Conservation (phyloP, 805 yeast genomes). For the Cyberlindnera mycetangii region DNA sequence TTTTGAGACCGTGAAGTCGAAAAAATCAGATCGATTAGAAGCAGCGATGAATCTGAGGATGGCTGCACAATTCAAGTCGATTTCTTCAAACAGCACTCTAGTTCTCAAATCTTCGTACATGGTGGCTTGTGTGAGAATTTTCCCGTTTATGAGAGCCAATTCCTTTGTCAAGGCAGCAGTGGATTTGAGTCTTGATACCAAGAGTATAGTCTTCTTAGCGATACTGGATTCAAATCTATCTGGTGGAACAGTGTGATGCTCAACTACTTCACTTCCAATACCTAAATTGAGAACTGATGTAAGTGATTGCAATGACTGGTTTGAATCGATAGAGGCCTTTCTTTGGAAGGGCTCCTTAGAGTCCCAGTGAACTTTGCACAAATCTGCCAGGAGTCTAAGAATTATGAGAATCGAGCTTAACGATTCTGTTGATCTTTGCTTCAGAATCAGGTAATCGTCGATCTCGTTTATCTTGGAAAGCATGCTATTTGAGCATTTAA, state of each 20-base stretch:
- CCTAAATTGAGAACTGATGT: conserved; percentile 29
- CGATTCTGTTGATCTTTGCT: conserved; percentile 28
- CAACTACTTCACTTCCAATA: conserved; percentile 32
- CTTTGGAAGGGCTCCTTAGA: conserved; percentile 27
- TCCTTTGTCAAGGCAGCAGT: conserved; percentile 31
- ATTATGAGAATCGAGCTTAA: conserved; percentile 36
- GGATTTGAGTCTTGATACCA: conserved; percentile 33
- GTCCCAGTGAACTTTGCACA: conserved; percentile 40
- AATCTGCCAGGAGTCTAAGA: conserved; percentile 38
- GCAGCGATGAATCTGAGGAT: conserved; percentile 47
- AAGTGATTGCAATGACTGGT: conserved; percentile 20
- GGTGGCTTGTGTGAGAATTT: conserved; percentile 15
- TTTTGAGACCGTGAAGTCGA: conserved; percentile 32
- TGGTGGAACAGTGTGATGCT: conserved; percentile 35
- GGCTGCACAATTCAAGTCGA: conserved; percentile 39
- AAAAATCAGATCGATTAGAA: conserved; percentile 44
- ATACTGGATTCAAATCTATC: conserved; percentile 25
- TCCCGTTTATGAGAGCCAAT: conserved; percentile 30
- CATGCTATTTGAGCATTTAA: conserved; percentile 26
- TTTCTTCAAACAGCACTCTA: conserved; percentile 28
- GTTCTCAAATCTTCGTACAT: conserved; percentile 22
- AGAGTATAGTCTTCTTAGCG: conserved; percentile 29
- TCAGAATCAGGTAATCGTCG: conserved; percentile 27
- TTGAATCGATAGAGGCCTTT: conserved; percentile 24
- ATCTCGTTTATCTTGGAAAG: conserved; percentile 29